These are phyloP conservation scores for Dothideomycetes sp. DNA, from an alignment of 2,329 filamentous ascomycete genomes.

Conservation along the genomic window DNA sequence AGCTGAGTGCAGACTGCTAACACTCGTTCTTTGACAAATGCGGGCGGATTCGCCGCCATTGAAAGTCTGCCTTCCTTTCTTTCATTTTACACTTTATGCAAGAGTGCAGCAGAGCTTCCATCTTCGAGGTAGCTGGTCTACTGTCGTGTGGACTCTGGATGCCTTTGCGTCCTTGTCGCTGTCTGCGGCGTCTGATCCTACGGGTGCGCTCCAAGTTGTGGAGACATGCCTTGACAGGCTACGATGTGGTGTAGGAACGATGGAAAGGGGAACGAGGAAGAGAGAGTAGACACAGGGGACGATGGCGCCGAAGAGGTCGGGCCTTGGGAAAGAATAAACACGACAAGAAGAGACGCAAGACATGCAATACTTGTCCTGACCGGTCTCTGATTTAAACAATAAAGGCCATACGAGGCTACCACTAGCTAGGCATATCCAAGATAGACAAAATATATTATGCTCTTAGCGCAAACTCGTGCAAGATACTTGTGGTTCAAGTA, in stretches of 20 bases:
- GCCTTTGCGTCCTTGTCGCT: background rate
- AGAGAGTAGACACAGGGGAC: no score
- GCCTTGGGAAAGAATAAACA: background rate
- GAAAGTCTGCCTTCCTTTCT: background rate
- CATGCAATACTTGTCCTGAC: background rate
- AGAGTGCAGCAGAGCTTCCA: background rate
- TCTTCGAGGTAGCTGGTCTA: background rate
- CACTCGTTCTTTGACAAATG: background rate
- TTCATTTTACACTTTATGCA: background rate
- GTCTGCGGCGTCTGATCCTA: background rate
- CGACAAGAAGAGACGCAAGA: background rate
- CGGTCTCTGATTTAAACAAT: background rate
- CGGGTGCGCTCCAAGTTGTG: background rate
- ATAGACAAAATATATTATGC: no score
- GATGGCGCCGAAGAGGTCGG: background rate
- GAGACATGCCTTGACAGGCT: background rate
- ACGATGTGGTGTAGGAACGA: background rate
- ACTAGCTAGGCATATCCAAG: no score
- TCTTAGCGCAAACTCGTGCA: no score
- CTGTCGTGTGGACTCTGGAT: background rate
- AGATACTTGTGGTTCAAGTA: no score
- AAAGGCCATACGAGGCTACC: background rate
- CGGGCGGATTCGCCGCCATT: background rate
- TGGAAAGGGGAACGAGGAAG: no score
- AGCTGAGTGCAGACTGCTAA: background rate